Evolutionary conservation across 257 asterid species (phyloP), one percentile per base, ranked within the genome.

Genomic region (Mitragyna speciosa): DNA sequence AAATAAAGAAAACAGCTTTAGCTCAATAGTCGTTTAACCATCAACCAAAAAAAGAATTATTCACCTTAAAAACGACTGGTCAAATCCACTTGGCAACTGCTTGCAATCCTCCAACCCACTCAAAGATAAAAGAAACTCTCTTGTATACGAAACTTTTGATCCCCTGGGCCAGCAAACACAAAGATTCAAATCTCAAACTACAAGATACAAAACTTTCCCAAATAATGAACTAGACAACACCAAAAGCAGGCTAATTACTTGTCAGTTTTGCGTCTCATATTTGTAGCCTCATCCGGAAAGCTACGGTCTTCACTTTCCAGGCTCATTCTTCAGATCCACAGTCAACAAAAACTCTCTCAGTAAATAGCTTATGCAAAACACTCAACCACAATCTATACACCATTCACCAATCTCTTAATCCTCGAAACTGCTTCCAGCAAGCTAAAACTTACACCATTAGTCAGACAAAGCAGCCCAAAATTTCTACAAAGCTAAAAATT

Each of bases 71-170:
- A 89, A 51, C 31, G 93, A 88, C 79, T 83, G 86, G 67, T 86
- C 89, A 76, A 91, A 87, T 45, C 88, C 92, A 81, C 85, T 84
- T 22, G 98, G 97, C 76, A 92, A 85, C 88, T 87, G 92, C 91
- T 87, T 88, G 89, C 97, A 92, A 82, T 81, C 76, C 83, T 92
- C 96, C 92, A 87, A 83, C 78, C 86, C 81, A 65, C 91, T 80
- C 61, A 91, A 77, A 76, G 97, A 91, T 86, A 94, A 76, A 56
- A 94, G 90, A 80, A 88, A 89, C 84, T 94, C 90, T 80, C 97
- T 87, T 45, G 94, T 77, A 76, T 92, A 91, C 5, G 86, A 84
- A 78, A 90, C 41, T 75, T 73, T 90, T 56, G 88, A 87, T 76
- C 86, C 87, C 97, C 98, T 94, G 86, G 52, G 78, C 79, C 85